Conservation (phyloP, 202 grass and related monocot genomes). For the Panicum hallii region DNA sequence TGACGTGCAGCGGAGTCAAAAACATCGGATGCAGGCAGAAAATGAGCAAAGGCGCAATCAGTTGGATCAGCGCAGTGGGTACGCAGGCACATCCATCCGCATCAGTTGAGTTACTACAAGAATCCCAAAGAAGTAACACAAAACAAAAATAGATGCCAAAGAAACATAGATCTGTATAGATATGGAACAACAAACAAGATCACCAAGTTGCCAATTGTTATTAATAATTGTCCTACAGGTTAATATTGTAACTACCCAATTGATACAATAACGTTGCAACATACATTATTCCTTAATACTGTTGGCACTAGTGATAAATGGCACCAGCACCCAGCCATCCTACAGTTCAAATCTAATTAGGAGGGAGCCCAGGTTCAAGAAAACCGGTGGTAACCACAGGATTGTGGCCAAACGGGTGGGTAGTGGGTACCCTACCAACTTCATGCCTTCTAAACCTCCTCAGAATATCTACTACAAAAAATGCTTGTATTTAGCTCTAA, state of each 20-base stretch:
- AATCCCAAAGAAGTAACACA: conserved; percentile 42
- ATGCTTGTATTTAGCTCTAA: background rate
- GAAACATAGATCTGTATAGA: background rate
- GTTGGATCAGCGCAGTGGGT: background rate
- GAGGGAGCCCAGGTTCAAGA: background rate
- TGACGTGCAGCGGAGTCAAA: background rate
- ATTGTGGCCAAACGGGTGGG: background rate
- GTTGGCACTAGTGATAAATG: background rate
- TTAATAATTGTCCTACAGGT: background rate
- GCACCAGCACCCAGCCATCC: background rate
- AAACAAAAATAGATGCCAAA: background rate
- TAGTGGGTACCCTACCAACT: background rate
- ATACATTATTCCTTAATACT: background rate
- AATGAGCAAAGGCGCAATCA: background rate
- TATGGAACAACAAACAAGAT: background rate
- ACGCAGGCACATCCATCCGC: conserved; percentile 32
- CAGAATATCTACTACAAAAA: background rate
- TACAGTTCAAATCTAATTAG: background rate
- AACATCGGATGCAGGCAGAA: background rate
- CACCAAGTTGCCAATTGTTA: background rate
- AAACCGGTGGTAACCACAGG: background rate
- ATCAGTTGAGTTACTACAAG: conserved; percentile 36
- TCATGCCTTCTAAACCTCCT: background rate
- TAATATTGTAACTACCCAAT: background rate
- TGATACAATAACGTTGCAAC: background rate